A percentile compares a stretch with the other conserved stretches of the same genome.
phyloP scores from a whole-genome alignment of 2,329 filamentous ascomycete species.

The Paecilomyces sp. region DNA sequence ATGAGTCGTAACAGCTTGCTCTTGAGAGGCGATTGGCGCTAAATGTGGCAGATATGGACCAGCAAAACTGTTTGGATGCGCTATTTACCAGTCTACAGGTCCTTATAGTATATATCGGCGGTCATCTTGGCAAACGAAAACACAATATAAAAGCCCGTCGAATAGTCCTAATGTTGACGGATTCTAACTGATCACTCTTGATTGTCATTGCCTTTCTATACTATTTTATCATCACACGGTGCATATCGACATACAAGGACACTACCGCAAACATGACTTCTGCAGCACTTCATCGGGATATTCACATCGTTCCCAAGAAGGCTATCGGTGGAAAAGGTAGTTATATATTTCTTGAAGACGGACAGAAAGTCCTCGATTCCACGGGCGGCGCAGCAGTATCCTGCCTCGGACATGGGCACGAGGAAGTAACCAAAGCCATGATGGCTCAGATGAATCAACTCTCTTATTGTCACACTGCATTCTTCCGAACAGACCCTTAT shows the following conservation, averaged over 20 bases:
- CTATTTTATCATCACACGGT: too few relatives aligned
- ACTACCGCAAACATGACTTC: not conserved
- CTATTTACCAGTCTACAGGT: not conserved
- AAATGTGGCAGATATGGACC: not conserved
- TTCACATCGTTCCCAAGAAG: slow-evolving; percentile 39
- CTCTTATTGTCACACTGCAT: slow-evolving; percentile 52
- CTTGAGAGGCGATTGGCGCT: not conserved
- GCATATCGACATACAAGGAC: not conserved
- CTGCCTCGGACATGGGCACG: slow-evolving; percentile 61
- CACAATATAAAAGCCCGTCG: not conserved
- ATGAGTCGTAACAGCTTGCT: not conserved
- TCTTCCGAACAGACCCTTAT: slow-evolving; percentile 49
- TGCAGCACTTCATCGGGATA: slow-evolving; percentile 43
- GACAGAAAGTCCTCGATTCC: slow-evolving; percentile 60
- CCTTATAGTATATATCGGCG: not conserved
- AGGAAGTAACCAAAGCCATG: slow-evolving; percentile 55
- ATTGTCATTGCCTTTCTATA: too few relatives aligned
- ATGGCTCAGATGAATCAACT: slow-evolving; percentile 52
- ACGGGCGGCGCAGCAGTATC: slow-evolving; percentile 67
- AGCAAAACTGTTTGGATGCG: not conserved
- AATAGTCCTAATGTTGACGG: not conserved
- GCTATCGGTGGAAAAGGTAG: slow-evolving; percentile 45
- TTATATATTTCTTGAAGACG: slow-evolving; percentile 48
- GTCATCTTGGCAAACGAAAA: not conserved
- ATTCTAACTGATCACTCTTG: not conserved